These are phyloP conservation scores for Kurtzmaniella cleridarum DNA, from an alignment of 805 yeast genomes.

Conservation along the genomic window DNA sequence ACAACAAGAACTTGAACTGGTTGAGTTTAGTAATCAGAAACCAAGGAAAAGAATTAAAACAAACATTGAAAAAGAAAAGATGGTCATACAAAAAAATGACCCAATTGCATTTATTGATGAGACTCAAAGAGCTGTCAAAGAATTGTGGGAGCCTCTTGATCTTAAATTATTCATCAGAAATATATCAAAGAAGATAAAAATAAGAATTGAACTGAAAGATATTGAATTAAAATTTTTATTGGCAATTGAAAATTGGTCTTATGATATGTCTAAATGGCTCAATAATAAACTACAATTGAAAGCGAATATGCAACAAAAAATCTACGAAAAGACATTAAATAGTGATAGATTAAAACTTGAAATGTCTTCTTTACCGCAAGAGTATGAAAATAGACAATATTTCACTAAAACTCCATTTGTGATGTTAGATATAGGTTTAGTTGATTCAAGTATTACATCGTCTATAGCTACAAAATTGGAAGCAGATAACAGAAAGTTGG, in stretches of 20 bases:
- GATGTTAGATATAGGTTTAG: constrained; percentile 49
- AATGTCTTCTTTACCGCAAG: constrained; percentile 38
- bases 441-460: constrained; percentile 9
- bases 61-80: constrained; percentile 30
- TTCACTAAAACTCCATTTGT: constrained; percentile 39
- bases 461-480: constrained; percentile 26
- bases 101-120: constrained; percentile 11
- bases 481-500: constrained; percentile 31
- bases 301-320: constrained; percentile 19
- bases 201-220: constrained; percentile 14
- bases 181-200: constrained; percentile 21
- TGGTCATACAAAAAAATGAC: constrained; percentile 30
- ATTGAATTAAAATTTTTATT: constrained; percentile 31
- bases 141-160: constrained; percentile 46
- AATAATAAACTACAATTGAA: constrained; percentile 37
- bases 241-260: constrained; percentile 45
- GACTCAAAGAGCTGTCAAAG: constrained; percentile 29
- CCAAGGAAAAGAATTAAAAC: neutral
- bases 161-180: constrained; percentile 27
- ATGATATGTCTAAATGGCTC: constrained; percentile 46
- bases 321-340: constrained; percentile 21
- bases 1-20: constrained; percentile 21
- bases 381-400: constrained; percentile 27
- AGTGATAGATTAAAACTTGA: constrained; percentile 23
- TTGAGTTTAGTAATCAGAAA: neutral